Base-by-base conservation (phyloP, 2,329 filamentous ascomycete genomes). In the Aureobasidium sp. region DNA sequence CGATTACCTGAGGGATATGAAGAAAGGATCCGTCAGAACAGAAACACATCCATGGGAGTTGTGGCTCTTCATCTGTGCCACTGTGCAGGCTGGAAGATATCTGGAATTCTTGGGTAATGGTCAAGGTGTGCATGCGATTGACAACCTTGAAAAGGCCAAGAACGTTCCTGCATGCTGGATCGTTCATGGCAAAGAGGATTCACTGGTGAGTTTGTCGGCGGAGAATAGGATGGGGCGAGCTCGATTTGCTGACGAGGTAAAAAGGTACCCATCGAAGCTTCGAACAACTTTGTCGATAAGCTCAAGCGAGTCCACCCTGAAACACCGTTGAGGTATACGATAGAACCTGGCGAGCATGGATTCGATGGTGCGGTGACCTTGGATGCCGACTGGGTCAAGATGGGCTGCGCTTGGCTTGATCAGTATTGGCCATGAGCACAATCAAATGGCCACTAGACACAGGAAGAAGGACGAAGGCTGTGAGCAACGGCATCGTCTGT, bases 311-410 rank as follows among this genome's bases (percentile, higher is more conserved):
- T 65, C 8, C 60, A 67, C 26, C 68, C 68, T 1, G 62, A 64
- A 0, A 69, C 69, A 36, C 66, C 65, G 20, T 53, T 76, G 41
- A 42, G 66, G 41, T 37, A 75, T 23, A 64, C 66, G 12, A 36
- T 71, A 23, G 63, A 64, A n/a, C 68, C 71, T 13, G 74, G 74
- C 1, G 70, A 70, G 6, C 75, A 77, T 69, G 75, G 74, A 2
- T 76, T 76, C 67, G 74, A 76, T 64, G 23, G 13, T 2, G 57
- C 63, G 2, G 50, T 62, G 20, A 61, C 61, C 8, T 62, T 70
- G 13, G 64, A 70, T 29, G 70, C 71, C 37, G 61, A 32, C 20
- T 75, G 73, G 73, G 44, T 75, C 56, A 64, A 66, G 61, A 66
- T 73, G 36, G 66, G 67, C 10, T 51, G 73, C 42, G 59, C 65